These are phyloP conservation scores for Vanderwaltozyma verrucispora DNA, from an alignment of 805 yeast genomes.

Conservation along the genomic window DNA sequence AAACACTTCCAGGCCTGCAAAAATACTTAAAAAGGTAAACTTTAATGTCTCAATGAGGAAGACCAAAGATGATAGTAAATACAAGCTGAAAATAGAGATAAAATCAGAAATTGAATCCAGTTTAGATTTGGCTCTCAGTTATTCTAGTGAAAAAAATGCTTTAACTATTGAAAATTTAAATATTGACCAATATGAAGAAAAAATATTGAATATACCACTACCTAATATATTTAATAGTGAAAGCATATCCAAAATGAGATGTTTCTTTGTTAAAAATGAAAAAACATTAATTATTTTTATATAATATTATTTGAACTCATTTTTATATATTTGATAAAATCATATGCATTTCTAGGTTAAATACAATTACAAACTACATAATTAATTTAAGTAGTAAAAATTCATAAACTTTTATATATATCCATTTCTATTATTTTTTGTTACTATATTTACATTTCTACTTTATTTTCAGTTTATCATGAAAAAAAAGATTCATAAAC, in stretches of 20 bases:
- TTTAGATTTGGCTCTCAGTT: constrained; percentile 27
- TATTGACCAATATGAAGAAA: constrained; percentile 12
- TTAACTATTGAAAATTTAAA: constrained; percentile 28
- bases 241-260: constrained; percentile 14
- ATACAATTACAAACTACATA: neutral
- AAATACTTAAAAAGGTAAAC: constrained; percentile 11
- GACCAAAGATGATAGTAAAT: constrained; percentile 21
- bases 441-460: too few relatives aligned
- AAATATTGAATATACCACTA: constrained; percentile 29
- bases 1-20: neutral
- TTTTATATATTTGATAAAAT: neutral
- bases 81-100: constrained; percentile 30
- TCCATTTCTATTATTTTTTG: neutral
- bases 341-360: neutral
- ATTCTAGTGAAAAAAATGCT: constrained; percentile 22
- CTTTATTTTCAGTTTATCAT: too few relatives aligned
- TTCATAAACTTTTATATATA: neutral
- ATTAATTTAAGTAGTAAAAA: neutral
- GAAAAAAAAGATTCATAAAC: constrained; percentile 13
- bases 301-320: constrained; percentile 5
- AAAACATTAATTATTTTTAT: constrained; percentile 26
- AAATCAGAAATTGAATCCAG: constrained; percentile 26
- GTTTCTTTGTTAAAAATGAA: constrained; percentile 24
- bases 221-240: constrained; percentile 22
- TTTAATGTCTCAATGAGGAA: constrained; percentile 25